These are phyloP conservation scores for Bjerkandera adusta DNA, from an alignment of 1,284 basidiomycete genomes.

Conservation along the genomic window DNA sequence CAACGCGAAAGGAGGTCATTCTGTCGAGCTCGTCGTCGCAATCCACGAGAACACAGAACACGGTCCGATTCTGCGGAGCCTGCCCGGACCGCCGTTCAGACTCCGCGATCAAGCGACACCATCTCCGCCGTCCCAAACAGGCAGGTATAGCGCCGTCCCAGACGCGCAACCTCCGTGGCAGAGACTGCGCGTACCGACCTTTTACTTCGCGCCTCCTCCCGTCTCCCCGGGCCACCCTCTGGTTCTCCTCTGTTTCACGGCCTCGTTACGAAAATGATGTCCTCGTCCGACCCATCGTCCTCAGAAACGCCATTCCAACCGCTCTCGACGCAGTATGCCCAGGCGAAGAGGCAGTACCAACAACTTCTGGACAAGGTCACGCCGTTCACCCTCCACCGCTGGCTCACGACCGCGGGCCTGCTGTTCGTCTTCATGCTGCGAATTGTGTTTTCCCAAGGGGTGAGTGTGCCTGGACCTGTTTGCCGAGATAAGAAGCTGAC, in stretches of 20 bases:
- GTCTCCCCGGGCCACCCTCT: background rate
- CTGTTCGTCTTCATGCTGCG: slow-evolving; percentile 82
- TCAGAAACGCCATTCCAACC: slow-evolving; percentile 47
- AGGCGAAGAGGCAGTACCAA: slow-evolving; percentile 73
- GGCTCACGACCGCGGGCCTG: slow-evolving; percentile 79
- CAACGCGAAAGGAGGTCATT: no score
- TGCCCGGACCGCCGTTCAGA: no score
- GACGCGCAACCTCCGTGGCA: slow-evolving; percentile 15
- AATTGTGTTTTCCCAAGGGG: slow-evolving; percentile 88
- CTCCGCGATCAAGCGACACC: no score
- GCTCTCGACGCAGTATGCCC: slow-evolving; percentile 45
- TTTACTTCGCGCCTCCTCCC: background rate
- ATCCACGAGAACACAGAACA: no score
- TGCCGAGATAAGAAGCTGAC: no score
- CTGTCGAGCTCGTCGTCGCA: no score
- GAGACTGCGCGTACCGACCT: slow-evolving; percentile 11
- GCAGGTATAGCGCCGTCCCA: background rate
- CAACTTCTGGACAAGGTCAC: slow-evolving; percentile 88
- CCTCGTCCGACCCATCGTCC: slow-evolving; percentile 40
- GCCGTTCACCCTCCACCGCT: slow-evolving; percentile 86
- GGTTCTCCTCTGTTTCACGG: slow-evolving; percentile 3
- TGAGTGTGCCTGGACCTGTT: no score
- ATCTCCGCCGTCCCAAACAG: background rate
- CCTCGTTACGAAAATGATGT: slow-evolving; percentile 40
- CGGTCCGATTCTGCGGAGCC: no score